Evolutionary conservation across 1,139 yeast species (phyloP), one percentile per base, ranked within the genome.

Genomic region (Debaryomyces subglobosus): DNA sequence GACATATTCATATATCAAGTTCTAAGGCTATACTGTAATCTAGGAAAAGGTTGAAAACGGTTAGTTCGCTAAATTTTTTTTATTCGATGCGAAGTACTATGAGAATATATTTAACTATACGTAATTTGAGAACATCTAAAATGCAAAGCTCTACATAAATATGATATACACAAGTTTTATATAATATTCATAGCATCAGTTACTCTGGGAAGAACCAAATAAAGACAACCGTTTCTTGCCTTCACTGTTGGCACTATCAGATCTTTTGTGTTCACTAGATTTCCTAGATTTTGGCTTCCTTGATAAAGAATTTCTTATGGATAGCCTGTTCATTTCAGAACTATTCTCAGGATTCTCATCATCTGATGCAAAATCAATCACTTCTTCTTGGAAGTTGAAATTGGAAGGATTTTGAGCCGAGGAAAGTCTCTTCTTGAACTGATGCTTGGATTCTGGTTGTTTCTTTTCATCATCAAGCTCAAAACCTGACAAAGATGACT

Each of bases 351-450:
- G 74, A 48, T 70, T 70, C 51, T 77, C 81, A 54, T 77, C 80
- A 55, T 77, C 81, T 4, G 78, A 72, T 0, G 77, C 80, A 65
- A 74, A 77, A 53, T 77, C 80, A 43, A 77, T 69, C 6, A 75
- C 77, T 52, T 77, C 78, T 55, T 77, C 79, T 54, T 72, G 71
- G 37, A 75, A 68, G 41, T 62, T 67, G 42, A 74, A 57, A 43
- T 62, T 67, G 1, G 70, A 57, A 1, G 74, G 76, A 27, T 63
- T 64, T 37, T 67, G 73, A 13, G 60, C 56, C 2, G 71, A 64
- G 0, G 72, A 57, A 2, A 67, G 57, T 47, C 70, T 55, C 54
- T 72, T 75, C 55, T 71, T 72, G 55, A 66, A 70, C 45, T 60
- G 65, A 8, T 65, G 60, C 43, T 65, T 62, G 4, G 57, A 46